Base-by-base conservation (phyloP, 2,329 filamentous ascomycete species). In the Furcasterigmium sp. region DNA sequence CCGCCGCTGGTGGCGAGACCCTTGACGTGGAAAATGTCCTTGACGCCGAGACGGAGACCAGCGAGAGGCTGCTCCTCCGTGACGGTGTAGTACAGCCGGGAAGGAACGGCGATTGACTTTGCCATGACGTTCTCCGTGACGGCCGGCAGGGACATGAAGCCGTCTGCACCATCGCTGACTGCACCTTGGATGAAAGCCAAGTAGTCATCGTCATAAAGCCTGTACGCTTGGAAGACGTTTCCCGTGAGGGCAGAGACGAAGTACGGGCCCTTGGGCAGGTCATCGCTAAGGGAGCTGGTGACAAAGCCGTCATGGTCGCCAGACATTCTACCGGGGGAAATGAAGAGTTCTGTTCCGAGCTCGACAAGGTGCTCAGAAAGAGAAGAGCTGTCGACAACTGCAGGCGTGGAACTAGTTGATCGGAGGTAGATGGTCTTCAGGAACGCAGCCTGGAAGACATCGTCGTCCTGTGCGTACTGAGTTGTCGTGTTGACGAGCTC, bases 1-100 rank as follows among this genome's bases (percentile, higher is more conserved):
- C 76, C 76, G 36, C 70, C 68, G 8, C 67, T 65, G 0, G 71
- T 80, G 23, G 67, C 67, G 8, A 80, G 53, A 1, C 78, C 79
- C 19, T 42, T 45, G 30, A 83, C 56, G 45, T 80, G 68, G 46
- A 68, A 76, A 39, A 79, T 76, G 48, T 83, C 80, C 50, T 83
- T 83, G 44, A 78, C 63, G 2, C 68, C 73, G 1, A 78, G 57
- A 10, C 75, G 62, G 15, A 74, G 65, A 14, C 75, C 74, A 8
- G 72, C 69, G 1, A 78, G 58, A 3, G 73, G 73, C 48, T 72
- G 67, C 17, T 48, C 38, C n/a, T 41, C 19, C 5, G 38, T 65
- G 59, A 2, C 52, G 5, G 59, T 64, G 53, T 62, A 71, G 56
- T 76, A 75, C 1, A 77, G 57, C n/a, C 75, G 65, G 10, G 72